A percentile compares a stretch with the other conserved stretches of the same genome.
Evolutionary conservation across 768 basidiomycete species (phyloP).

Genomic region (Leccinum incarnatum): DNA sequence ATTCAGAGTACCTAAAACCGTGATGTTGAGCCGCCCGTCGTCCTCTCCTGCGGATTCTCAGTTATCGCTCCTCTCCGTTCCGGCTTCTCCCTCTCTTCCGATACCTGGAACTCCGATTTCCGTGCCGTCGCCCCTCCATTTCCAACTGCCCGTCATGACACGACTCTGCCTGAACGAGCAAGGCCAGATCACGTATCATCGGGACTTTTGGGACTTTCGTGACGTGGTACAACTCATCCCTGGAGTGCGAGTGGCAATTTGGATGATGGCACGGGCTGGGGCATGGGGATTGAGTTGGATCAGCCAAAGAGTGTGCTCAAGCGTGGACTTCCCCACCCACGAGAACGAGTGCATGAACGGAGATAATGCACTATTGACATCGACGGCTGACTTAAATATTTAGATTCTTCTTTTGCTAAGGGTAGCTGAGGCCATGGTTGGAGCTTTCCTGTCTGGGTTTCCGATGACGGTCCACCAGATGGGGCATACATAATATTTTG

Average conservation of each 20-base stretch:
- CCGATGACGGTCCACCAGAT: neutral
- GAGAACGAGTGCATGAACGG: neutral
- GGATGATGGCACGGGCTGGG: constrained; percentile 62
- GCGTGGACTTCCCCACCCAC: neutral
- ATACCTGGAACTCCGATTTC: constrained; percentile 58
- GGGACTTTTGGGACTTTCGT: constrained; percentile 79
- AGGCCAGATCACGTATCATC: constrained; percentile 75
- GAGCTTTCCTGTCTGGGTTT: neutral
- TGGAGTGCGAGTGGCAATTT: constrained; percentile 63
- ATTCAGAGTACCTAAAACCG: constrained; percentile 38
- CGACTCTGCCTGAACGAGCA: constrained; percentile 78
- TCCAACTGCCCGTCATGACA: constrained; percentile 69
- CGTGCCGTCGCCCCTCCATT: constrained; percentile 68
- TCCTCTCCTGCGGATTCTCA: constrained; percentile 31
- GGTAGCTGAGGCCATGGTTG: neutral
- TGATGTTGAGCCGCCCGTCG: constrained; percentile 33
- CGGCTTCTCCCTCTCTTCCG: constrained; percentile 47
- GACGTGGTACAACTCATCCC: constrained; percentile 74
- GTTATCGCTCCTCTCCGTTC: constrained; percentile 23
- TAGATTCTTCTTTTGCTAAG: constrained; percentile 6
- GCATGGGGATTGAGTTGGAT: constrained; percentile 54
- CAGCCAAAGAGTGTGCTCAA: constrained; percentile 17
- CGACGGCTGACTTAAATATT: constrained; percentile 1
- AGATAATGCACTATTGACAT: constrained; percentile 15
- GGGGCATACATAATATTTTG: neutral